phyloP scores from a whole-genome alignment of 306 rosid genomes.

The Trifolium dubium region DNA sequence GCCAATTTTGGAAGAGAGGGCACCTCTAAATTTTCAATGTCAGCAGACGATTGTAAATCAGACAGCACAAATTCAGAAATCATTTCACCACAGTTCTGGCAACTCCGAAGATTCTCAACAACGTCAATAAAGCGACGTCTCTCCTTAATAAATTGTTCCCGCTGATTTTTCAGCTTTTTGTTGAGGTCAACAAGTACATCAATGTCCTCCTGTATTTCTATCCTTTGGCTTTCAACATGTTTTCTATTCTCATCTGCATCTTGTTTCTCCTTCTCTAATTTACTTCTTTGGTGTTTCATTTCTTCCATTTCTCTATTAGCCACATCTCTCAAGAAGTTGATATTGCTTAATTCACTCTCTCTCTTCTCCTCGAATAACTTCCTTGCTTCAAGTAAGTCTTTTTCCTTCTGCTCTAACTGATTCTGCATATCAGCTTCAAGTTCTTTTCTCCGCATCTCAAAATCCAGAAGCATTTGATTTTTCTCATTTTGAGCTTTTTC shows the following conservation, averaged over 20 bases:
- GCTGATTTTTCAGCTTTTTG: slow-evolving; percentile 68
- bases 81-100: slow-evolving; percentile 73
- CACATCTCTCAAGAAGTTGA: slow-evolving; percentile 76
- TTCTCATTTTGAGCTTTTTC: slow-evolving; percentile 74
- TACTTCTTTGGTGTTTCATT: slow-evolving; percentile 71
- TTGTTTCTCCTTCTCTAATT: slow-evolving; percentile 74
- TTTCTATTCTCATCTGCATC: slow-evolving; percentile 71
- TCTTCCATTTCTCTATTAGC: slow-evolving; percentile 92
- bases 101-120: slow-evolving; percentile 69
- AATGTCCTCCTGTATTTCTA: slow-evolving; percentile 84
- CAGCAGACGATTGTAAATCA: slow-evolving; percentile 65
- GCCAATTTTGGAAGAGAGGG: slow-evolving; percentile 60
- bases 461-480: slow-evolving; percentile 79
- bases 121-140: slow-evolving; percentile 72
- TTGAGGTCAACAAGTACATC: slow-evolving; percentile 81
- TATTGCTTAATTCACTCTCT: slow-evolving; percentile 68
- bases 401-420: slow-evolving; percentile 81
- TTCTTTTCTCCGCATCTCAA: slow-evolving; percentile 69
- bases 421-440: slow-evolving; percentile 86
- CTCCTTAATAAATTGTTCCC: slow-evolving; percentile 77
- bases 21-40: slow-evolving; percentile 67
- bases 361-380: slow-evolving; percentile 74
- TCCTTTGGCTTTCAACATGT: slow-evolving; percentile 74
- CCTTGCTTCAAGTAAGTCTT: slow-evolving; percentile 65
- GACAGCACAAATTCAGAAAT: slow-evolving; percentile 78